Evolutionary conservation across 164 flowering plant genomes (phyloP).

Genomic region (Buxus sempervirens): DNA sequence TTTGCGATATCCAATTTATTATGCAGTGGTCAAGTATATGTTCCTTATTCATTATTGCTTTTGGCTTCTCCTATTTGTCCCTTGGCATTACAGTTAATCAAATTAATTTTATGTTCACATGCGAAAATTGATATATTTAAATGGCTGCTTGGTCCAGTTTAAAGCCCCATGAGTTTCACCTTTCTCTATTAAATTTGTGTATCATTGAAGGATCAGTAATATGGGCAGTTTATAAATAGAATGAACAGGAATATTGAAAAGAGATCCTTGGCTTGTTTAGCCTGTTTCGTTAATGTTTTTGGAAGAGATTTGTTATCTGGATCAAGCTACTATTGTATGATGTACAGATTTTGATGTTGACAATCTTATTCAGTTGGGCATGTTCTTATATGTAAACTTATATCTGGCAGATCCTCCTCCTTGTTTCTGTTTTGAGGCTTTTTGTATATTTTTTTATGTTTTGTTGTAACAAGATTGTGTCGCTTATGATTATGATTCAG

Average conservation of each 20-base stretch:
- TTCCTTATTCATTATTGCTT: too few species aligned
- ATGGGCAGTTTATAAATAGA: neutral
- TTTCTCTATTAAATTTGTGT: neutral
- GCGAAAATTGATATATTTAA: too few species aligned
- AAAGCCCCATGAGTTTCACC: neutral
- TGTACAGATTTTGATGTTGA: neutral
- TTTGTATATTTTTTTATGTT: neutral
- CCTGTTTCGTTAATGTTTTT: neutral
- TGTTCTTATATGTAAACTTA: neutral
- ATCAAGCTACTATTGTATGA: neutral
- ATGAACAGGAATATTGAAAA: neutral
- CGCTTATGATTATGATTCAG: neutral
- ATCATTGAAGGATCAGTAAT: neutral
- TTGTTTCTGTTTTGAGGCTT: neutral
- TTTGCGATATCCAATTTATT: too few species aligned
- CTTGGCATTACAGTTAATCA: too few species aligned
- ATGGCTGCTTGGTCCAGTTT: neutral
- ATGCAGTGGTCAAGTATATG: too few species aligned
- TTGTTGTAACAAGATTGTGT: neutral
- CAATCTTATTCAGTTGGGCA: neutral
- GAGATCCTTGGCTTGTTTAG: neutral
- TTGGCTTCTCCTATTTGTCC: too few species aligned
- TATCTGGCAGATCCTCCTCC: neutral
- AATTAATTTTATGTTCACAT: too few species aligned
- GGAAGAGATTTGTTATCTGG: neutral